Base-by-base conservation (phyloP, 140 eudicot species). In the Anethum foeniculum region DNA sequence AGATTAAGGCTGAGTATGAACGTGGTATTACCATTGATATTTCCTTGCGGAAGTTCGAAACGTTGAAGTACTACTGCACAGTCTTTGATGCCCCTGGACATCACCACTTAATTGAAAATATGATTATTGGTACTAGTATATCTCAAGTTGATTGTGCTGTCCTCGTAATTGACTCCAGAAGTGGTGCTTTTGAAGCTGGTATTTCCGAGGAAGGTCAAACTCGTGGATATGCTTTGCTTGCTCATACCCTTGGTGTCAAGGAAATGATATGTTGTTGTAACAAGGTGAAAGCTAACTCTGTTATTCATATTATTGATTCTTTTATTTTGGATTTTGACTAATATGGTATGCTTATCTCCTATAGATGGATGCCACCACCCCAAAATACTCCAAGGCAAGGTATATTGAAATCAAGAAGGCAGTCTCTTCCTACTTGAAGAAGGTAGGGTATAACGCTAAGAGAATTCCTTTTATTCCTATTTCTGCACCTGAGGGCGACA, bases 81-180 rank as follows among this genome's bases (percentile, higher is more conserved):
- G 88, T 85, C 80, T 82, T 85, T 76, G 88, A 85, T 82, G 88
- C 88, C 32, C 88, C 88, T 46, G 86, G 88, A 51, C 88, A 85
- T 49, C 83, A 86, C 71, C 86, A 85, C 77, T 82, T 85, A 58
- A 85, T 85, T 80, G 82, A 85, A 84, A 85, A 85, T 76, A 85
- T 85, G 86, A 85, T 85, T 56, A 85, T 54, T 11, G 68, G 68
- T 15, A 44, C 14, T 7, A 10, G 46, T 41, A 41, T 10, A 44
- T 44, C 14, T 44, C 49, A 44, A 2, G 49, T 10, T 9, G 49
- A 44, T 44, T 9, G 13, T 44, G 49, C 49, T 10, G 14, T 44
- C 49, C 49, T 44, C 1, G 2, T 44, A 0, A 44, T 44, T 44
- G 49, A 44, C 49, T 44, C 49, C 49, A 10, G 2, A 8, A 44